Base-by-base conservation (phyloP, 163 green algal species). In the Smithsoniella earleae region DNA sequence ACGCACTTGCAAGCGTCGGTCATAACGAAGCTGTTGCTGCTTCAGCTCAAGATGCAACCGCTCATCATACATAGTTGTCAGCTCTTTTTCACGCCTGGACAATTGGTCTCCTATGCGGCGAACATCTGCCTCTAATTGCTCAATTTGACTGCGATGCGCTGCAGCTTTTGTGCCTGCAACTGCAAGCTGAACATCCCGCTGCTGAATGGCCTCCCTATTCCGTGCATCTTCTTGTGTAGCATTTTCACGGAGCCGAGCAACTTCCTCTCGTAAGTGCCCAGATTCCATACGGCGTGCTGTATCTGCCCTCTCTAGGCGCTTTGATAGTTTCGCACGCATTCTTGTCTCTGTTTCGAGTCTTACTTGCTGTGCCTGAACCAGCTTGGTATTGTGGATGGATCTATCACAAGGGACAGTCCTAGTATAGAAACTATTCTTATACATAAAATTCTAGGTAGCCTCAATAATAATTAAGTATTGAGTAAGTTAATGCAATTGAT, bases 1-100 rank as follows among this genome's bases (percentile, higher is more conserved):
- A 34, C 58, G 20, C 58, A 69, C 58, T 13, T 69, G 58, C 25
- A 69, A 16, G 27, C 58, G 58, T 4, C 58, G 58, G 25, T 69
- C 58, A 40, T 69, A 69, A n/a, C 58, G 58, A n/a, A 69, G 25
- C 25, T 69, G 58, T 1, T 69, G 58, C 58, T 69, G 58, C 25
- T 69, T 69, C 16, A 69, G 58, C 58, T 69, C 58, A 30, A 69
- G 58, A 34, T 69, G 20, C 27, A 69, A 31, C 6, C 58, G 58
- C 27, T 69, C 58, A 5, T 69, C 58, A 69, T 40, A 34, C 43
- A 34, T 13, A 13, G 58, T 38, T 22, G 58, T 25, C 40, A 69
- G 31, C 58, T 69, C 58, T 38, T 13, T 69, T 13, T 69, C 58
- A n/a, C 58, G 20, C 4, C 6, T 36, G 6, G 25, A 8, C 20